Evolutionary conservation across 139 green algal species (phyloP), one percentile per base, ranked within the genome.

Genomic region (Klebsormidium nitens): DNA sequence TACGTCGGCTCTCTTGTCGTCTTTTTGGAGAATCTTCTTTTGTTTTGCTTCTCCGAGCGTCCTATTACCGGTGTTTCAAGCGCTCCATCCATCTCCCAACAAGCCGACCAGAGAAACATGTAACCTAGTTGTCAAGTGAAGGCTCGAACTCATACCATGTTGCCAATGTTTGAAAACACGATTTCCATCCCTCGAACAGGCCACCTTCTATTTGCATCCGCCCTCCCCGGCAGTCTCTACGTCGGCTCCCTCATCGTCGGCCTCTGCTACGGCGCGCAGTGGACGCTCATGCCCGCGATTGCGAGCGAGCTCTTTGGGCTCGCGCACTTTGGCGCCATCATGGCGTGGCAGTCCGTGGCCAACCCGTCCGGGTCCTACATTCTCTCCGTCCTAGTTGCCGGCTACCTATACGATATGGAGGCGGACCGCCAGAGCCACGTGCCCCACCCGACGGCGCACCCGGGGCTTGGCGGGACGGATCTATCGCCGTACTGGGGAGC

Each of bases 241-340:
- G 5, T 65, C 2, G 71, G 84, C 17, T 61, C 74, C 3, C 37
- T 83, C 23, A 37, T 86, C 28, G 46, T 82, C 37, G 89, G 89
- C 5, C 64, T 93, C 2, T 68, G 74, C 0, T 95, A 95, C 78
- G 89, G 89, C 4, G 81, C 77, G 14, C 84, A 91, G 72, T 93
- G 87, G 89, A 80, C 63, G 28, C 71, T 95, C 29, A 79, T 95
- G 37, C 87, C 89, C 2, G 73, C 84, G 3, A 77, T 94, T 23
- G 74, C 82, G 1, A 81, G 68, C 2, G 86, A 91, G 50, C 23
- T 91, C 31, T 91, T 89, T 71, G 84, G 86, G 5, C 76, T 91
- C 1, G 62, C 59, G 28, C 55, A 85, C 60, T 90, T 90, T 71
- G 84, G 63, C 36, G 64, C 47, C 8, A 36, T 78, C 14, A 68